Conservation (phyloP, 2,329 filamentous ascomycete genomes). For the Pseudogymnoascus sp. region DNA sequence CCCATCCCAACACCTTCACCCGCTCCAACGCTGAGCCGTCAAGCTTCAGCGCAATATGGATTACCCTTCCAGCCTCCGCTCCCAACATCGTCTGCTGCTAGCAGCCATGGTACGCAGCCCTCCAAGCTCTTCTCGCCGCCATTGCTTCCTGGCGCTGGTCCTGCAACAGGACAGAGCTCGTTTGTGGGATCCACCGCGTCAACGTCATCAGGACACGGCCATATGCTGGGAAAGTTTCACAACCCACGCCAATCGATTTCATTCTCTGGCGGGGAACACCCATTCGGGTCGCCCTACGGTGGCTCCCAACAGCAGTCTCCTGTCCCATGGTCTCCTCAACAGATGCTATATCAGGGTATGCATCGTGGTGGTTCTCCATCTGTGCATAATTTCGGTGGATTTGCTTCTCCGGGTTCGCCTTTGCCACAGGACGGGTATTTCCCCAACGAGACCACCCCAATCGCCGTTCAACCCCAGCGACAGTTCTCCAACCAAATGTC, state of each 20-base stretch:
- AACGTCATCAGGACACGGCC: slow-evolving; percentile 60
- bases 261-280: slow-evolving; percentile 51
- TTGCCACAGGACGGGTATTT: slow-evolving; percentile 41
- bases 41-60: slow-evolving; percentile 68
- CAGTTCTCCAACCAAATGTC: slow-evolving; percentile 50
- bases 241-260: slow-evolving; percentile 69
- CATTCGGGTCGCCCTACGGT: slow-evolving; percentile 62
- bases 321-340: slow-evolving; percentile 53
- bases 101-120: slow-evolving; percentile 54
- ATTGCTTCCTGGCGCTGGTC: slow-evolving; percentile 55
- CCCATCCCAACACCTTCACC: slow-evolving; percentile 60
- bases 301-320: slow-evolving; percentile 58
- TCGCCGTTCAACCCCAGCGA: slow-evolving; percentile 39
- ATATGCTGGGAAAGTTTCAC: slow-evolving; percentile 47
- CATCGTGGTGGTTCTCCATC: slow-evolving; percentile 60
- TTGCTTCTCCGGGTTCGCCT: slow-evolving; percentile 61
- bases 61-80: slow-evolving; percentile 79
- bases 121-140: slow-evolving; percentile 46
- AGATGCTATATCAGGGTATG: slow-evolving; percentile 45
- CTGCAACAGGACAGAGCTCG: slow-evolving; percentile 58
- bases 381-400: slow-evolving; percentile 45
- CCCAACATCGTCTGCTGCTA: slow-evolving; percentile 70
- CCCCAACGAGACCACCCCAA: slow-evolving; percentile 16
- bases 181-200: slow-evolving; percentile 61
- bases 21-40: slow-evolving; percentile 56